phyloP scores from a whole-genome alignment of 306 rosid species.

The Heteromeles arbutifolia region DNA sequence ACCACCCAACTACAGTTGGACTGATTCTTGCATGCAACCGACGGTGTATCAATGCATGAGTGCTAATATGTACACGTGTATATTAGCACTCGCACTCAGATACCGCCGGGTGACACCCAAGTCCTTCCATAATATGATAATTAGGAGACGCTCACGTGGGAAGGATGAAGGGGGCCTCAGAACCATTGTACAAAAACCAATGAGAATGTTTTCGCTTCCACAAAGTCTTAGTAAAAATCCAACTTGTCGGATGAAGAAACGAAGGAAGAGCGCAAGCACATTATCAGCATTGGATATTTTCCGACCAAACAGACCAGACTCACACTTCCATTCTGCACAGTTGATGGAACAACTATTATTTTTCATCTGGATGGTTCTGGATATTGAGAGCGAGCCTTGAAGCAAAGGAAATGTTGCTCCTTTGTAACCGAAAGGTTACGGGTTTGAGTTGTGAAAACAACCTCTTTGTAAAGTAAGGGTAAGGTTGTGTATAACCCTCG shows the following conservation, averaged over 20 bases:
- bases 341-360: background rate
- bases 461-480: too few relatives aligned
- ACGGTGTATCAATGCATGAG: background rate
- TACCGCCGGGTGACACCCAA: background rate
- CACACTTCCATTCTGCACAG: background rate
- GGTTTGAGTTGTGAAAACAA: too few relatives aligned
- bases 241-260: slow-evolving; percentile 1
- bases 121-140: background rate
- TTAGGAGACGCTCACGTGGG: background rate
- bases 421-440: too few relatives aligned
- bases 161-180: background rate
- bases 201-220: slow-evolving; percentile 8
- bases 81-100: too few relatives aligned
- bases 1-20: too few relatives aligned
- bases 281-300: background rate
- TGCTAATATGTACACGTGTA: background rate
- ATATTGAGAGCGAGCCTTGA: too few relatives aligned
- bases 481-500: too few relatives aligned
- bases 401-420: too few relatives aligned
- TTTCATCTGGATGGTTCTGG: background rate
- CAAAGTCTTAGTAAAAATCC: background rate
- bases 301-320: background rate
- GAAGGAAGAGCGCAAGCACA: background rate
- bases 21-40: too few relatives aligned
- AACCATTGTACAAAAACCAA: background rate